Conservation (phyloP, 1,284 basidiomycete species). For the Rhizoctonia solani region DNA sequence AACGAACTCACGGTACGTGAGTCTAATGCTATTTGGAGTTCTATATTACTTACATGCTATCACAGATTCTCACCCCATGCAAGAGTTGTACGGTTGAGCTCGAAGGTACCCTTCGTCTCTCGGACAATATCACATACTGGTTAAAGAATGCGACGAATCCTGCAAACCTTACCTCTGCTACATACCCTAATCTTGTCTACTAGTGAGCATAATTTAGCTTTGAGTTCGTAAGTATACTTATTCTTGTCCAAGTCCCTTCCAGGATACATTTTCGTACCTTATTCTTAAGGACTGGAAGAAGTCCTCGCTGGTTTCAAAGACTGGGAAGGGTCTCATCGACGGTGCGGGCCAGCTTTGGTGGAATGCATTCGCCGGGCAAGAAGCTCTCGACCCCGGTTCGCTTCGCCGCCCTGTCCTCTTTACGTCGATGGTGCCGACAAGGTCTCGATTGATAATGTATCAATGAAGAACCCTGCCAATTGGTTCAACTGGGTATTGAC, state of each 20-base stretch:
- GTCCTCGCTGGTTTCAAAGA: constrained; percentile 17
- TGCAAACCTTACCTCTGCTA: constrained; percentile 8
- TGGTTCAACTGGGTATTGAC: constrained; percentile 34
- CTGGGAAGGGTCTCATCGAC: constrained; percentile 19
- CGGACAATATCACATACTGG: constrained; percentile 33
- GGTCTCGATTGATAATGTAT: constrained; percentile 26
- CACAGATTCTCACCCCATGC: constrained; percentile 20
- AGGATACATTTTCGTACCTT: constrained; percentile 18
- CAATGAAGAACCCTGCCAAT: constrained; percentile 22
- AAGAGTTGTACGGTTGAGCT: constrained; percentile 23
- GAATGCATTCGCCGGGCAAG: constrained; percentile 22
- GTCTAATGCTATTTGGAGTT: background rate
- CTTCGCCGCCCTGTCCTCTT: constrained; percentile 28
- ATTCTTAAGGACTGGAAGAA: constrained; percentile 20
- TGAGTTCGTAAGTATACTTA: background rate
- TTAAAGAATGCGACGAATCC: constrained; percentile 13
- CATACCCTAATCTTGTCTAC: constrained; percentile 24
- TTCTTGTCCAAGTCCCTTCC: background rate
- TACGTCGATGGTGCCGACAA: constrained; percentile 21
- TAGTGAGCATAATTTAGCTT: background rate
- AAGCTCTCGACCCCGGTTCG: constrained; percentile 15
- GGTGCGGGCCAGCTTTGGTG: constrained; percentile 5
- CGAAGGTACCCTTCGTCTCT: constrained; percentile 31
- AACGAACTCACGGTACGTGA: constrained; percentile 25
- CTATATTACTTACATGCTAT: background rate